Evolutionary conservation across 176 grass and related monocot genomes (phyloP).

Genomic region (Oryza coarctata): DNA sequence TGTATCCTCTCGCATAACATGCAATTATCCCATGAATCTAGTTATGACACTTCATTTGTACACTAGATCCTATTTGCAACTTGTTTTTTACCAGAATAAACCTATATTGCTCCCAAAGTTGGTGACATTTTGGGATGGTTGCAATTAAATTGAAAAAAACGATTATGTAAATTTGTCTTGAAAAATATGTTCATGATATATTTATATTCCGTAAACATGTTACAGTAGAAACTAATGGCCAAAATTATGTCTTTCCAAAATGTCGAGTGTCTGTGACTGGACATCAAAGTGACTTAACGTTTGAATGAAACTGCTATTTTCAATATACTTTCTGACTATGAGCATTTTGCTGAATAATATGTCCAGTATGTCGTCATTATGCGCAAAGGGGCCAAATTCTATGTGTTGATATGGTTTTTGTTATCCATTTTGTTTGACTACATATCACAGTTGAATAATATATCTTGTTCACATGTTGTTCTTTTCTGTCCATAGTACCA

Average conservation of each 20-base stretch:
- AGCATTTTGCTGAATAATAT: slow-evolving; percentile 25
- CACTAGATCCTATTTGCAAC: neutral
- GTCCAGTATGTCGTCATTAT: neutral
- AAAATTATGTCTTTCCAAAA: too few species aligned
- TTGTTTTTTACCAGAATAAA: neutral
- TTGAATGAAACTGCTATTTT: neutral
- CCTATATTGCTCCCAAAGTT: neutral
- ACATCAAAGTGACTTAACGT: neutral
- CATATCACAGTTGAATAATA: neutral
- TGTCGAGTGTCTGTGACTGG: too few species aligned
- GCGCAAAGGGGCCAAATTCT: neutral
- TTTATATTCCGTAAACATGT: neutral
- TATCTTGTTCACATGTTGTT: neutral
- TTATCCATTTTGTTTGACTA: neutral
- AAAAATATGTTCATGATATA: neutral
- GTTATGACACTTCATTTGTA: slow-evolving; percentile 2
- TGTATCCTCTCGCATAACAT: neutral
- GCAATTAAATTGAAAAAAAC: neutral
- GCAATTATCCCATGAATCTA: slow-evolving; percentile 7
- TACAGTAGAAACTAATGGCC: too few species aligned
- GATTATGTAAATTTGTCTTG: neutral
- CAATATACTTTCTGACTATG: neutral
- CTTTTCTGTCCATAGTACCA: slow-evolving; percentile 12
- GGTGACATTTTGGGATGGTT: neutral
- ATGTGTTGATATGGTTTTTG: neutral